Evolutionary conservation across 768 basidiomycete genomes (phyloP).

Genomic region (Pisolithus tinctorius): DNA sequence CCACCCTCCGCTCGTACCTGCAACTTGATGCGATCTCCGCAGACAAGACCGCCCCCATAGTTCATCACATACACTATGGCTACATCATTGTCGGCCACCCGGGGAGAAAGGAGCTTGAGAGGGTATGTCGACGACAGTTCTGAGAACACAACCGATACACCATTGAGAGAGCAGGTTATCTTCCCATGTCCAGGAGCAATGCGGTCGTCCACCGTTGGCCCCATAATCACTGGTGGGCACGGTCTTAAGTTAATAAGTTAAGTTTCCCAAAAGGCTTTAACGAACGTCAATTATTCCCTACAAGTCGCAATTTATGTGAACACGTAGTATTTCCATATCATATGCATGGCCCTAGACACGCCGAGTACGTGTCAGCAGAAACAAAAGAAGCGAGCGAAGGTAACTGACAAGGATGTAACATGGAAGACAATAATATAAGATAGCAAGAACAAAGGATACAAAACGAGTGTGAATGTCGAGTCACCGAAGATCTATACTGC

Average conservation of each 20-base stretch:
- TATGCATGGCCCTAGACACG: too few species aligned
- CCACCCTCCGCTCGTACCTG: constrained; percentile 50
- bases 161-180: constrained; percentile 48
- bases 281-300: too few species aligned
- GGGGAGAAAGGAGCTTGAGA: constrained; percentile 80
- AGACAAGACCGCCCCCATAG: constrained; percentile 90
- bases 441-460: constrained; percentile 23
- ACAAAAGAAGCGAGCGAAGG: constrained; percentile 13
- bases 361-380: constrained; percentile 16
- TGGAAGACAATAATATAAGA: constrained; percentile 20
- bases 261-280: too few species aligned
- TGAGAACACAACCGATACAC: constrained; percentile 55
- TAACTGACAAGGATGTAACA: constrained; percentile 23
- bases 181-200: constrained; percentile 45
- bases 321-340: too few species aligned
- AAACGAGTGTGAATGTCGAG: constrained; percentile 17
- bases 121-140: constrained; percentile 80
- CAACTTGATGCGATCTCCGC: constrained; percentile 70
- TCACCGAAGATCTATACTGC: constrained; percentile 15
- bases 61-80: constrained; percentile 73
- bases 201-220: background rate
- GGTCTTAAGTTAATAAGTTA: too few species aligned
- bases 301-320: too few species aligned
- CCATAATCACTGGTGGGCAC: background rate
- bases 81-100: constrained; percentile 40